phyloP scores from a whole-genome alignment of 78 protist species.

The Isochrysis galbana region DNA sequence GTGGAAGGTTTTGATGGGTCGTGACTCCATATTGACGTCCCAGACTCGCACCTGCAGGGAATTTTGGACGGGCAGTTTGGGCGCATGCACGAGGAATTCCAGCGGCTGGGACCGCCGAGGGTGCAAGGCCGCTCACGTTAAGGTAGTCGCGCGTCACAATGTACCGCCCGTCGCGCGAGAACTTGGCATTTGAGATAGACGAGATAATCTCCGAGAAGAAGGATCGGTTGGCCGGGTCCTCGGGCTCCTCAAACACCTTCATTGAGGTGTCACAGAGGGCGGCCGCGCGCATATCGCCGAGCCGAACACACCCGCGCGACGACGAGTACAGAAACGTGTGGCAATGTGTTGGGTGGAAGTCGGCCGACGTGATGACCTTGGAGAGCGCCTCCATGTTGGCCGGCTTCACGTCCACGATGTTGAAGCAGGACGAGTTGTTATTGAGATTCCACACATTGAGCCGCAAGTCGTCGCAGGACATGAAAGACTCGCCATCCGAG shows the following conservation, averaged over 20 bases:
- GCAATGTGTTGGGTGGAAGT: constrained; percentile 84
- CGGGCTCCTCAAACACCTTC: constrained; percentile 42
- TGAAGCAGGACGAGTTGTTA: not conserved
- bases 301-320: not conserved
- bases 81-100: too few species aligned
- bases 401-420: constrained; percentile 97
- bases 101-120: too few species aligned
- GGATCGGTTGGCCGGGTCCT: constrained; percentile 56
- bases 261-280: not conserved
- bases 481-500: constrained; percentile 78
- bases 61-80: constrained; percentile 69
- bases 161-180: constrained; percentile 71
- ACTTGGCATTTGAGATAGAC: constrained; percentile 60
- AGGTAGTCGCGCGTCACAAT: constrained; percentile 81
- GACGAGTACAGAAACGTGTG: not conserved
- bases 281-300: not conserved
- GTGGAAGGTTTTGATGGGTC: constrained; percentile 72
- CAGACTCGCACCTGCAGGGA: constrained; percentile 86
- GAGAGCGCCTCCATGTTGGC: constrained; percentile 95
- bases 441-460: constrained; percentile 95
- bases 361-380: constrained; percentile 94
- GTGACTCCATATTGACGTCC: constrained; percentile 75
- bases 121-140: too few species aligned
- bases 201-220: constrained; percentile 91
- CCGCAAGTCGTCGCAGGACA: constrained; percentile 94